These are phyloP conservation scores for Arctium lappa DNA, from an alignment of 129 eudicot genomes.

Conservation along the genomic window DNA sequence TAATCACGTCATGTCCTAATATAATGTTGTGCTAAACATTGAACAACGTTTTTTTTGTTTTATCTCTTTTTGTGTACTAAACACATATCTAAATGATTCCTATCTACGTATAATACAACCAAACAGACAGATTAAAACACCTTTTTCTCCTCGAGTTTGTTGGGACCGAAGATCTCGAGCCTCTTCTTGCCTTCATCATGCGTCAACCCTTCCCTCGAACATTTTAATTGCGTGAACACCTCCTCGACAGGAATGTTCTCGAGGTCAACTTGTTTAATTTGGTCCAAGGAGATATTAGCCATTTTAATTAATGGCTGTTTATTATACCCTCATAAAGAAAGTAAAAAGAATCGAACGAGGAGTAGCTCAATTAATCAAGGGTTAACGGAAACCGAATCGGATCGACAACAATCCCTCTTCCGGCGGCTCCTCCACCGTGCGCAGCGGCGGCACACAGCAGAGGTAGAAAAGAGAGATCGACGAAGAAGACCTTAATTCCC, in stretches of 20 bases:
- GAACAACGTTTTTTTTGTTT: neutral
- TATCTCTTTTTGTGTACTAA: too few relatives aligned
- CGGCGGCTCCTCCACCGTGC: slow-evolving; percentile 14
- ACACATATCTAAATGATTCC: neutral
- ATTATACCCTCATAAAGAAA: neutral
- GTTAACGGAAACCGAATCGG: neutral
- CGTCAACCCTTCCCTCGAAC: slow-evolving; percentile 55
- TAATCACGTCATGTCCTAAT: neutral
- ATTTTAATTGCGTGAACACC: slow-evolving; percentile 55
- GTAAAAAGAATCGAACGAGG: too few relatives aligned
- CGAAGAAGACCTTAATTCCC: neutral
- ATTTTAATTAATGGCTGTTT: neutral
- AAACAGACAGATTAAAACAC: neutral
- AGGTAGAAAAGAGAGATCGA: slow-evolving; percentile 10
- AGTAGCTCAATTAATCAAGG: neutral
- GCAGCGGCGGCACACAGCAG: slow-evolving; percentile 14
- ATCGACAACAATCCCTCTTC: neutral
- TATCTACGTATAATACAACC: neutral
- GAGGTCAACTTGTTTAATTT: slow-evolving; percentile 48
- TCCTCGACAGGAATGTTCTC: slow-evolving; percentile 55
- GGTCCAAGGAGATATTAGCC: slow-evolving; percentile 41
- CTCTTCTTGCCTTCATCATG: slow-evolving; percentile 54
- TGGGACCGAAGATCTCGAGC: slow-evolving; percentile 56
- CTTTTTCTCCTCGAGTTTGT: slow-evolving; percentile 70
- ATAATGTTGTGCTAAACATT: neutral